Conservation (phyloP, 2,329 filamentous ascomycete species). For the Cryphonectria radicalis region DNA sequence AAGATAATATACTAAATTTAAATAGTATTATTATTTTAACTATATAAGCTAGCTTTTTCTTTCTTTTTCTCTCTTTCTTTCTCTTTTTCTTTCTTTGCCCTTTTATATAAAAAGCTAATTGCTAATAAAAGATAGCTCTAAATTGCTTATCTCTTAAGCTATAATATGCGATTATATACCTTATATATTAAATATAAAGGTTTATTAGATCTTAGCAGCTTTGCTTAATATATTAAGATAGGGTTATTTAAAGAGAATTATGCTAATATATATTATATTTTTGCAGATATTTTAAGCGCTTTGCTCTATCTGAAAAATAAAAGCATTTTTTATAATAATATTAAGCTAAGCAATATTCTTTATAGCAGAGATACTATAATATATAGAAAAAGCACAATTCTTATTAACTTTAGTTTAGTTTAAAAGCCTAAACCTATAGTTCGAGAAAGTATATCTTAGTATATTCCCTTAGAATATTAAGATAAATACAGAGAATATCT, state of each 20-base stretch:
- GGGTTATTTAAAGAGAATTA: neutral
- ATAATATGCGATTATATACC: neutral
- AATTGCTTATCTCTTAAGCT: neutral
- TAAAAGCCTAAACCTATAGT: neutral
- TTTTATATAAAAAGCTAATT: neutral
- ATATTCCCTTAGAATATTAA: neutral
- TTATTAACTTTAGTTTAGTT: constrained; percentile 8
- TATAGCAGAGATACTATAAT: neutral
- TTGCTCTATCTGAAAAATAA: neutral
- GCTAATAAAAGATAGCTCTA: neutral
- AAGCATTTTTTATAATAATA: neutral
- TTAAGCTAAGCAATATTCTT: constrained; percentile 7
- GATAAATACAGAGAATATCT: neutral
- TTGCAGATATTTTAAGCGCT: constrained; percentile 7
- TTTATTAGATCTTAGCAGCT: neutral
- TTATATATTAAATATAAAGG: too few relatives aligned
- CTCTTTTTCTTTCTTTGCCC: neutral
- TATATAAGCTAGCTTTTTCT: neutral
- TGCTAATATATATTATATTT: neutral
- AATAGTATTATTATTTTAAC: neutral
- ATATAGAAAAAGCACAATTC: neutral
- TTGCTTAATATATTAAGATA: neutral
- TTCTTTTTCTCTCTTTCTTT: neutral
- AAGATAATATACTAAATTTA: neutral
- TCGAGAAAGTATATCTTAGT: neutral